These are phyloP conservation scores for Candida vartiovaarae DNA, from an alignment of 805 yeast genomes.

Conservation along the genomic window DNA sequence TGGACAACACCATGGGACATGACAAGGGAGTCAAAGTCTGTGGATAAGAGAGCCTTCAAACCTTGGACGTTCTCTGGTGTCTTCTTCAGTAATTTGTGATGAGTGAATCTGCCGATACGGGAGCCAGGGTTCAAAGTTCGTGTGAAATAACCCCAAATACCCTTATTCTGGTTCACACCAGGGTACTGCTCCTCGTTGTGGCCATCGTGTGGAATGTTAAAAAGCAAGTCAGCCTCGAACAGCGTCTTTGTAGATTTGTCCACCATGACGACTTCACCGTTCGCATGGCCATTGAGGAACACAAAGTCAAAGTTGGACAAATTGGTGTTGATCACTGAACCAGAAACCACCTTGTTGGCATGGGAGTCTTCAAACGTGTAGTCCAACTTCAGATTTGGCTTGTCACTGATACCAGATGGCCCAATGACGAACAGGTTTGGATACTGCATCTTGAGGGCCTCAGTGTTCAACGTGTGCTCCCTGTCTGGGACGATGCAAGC, in stretches of 20 bases:
- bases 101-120: constrained; percentile 27
- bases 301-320: constrained; percentile 47
- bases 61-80: constrained; percentile 12
- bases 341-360: constrained; percentile 30
- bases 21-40: constrained; percentile 46
- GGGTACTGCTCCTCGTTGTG: constrained; percentile 45
- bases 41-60: constrained; percentile 16
- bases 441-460: constrained; percentile 39
- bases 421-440: constrained; percentile 51
- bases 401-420: constrained; percentile 31
- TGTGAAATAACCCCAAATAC: constrained; percentile 33
- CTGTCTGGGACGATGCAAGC: constrained; percentile 55
- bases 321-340: constrained; percentile 30
- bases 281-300: constrained; percentile 48
- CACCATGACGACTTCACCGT: constrained; percentile 49
- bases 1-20: constrained; percentile 56
- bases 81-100: constrained; percentile 19
- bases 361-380: constrained; percentile 27
- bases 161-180: constrained; percentile 35
- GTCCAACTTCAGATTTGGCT: constrained; percentile 33
- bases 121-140: constrained; percentile 36
- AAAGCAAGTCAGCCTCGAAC: constrained; percentile 53
- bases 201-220: constrained; percentile 47
- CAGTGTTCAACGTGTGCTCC: constrained; percentile 61
- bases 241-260: constrained; percentile 42